Conservation (phyloP, 192 early-diverging fungal species). For the Diversispora epigaea region DNA sequence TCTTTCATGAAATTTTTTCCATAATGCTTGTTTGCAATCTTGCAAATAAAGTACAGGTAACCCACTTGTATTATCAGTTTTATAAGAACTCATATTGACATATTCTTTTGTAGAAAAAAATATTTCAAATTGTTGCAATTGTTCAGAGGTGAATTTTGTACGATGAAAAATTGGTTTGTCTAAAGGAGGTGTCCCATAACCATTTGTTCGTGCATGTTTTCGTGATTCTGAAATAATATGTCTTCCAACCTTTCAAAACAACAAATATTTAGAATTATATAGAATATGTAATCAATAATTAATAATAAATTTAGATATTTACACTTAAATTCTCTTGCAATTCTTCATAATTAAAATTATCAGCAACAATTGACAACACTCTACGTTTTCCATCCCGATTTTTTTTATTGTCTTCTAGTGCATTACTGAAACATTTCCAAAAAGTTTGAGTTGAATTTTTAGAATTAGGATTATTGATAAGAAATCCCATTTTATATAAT, state of each 20-base stretch:
- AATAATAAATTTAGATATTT: too few species aligned
- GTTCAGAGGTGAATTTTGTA: not conserved
- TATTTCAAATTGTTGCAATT: not conserved
- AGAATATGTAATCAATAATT: not conserved
- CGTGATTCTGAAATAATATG: not conserved
- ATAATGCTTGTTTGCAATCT: not conserved
- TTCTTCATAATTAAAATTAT: slow-evolving; percentile 1
- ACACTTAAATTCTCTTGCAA: not conserved
- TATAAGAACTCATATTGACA: not conserved
- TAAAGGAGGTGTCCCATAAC: not conserved
- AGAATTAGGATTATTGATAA: not conserved
- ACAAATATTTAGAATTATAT: not conserved
- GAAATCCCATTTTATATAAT: not conserved
- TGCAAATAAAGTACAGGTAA: not conserved
- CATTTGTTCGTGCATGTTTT: not conserved
- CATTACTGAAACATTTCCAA: not conserved
- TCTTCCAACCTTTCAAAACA: not conserved
- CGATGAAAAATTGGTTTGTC: not conserved
- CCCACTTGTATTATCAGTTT: not conserved
- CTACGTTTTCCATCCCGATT: not conserved
- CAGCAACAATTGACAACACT: slow-evolving; percentile 1
- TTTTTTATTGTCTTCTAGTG: slow-evolving; percentile 12
- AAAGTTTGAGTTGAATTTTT: not conserved
- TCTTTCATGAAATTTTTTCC: not conserved
- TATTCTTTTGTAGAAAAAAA: not conserved